A percentile compares a stretch with the other conserved stretches of the same genome.
These are phyloP conservation scores for Blepharisma japonicum DNA, from an alignment of 73 alveolate genomes.

Conservation along the genomic window DNA sequence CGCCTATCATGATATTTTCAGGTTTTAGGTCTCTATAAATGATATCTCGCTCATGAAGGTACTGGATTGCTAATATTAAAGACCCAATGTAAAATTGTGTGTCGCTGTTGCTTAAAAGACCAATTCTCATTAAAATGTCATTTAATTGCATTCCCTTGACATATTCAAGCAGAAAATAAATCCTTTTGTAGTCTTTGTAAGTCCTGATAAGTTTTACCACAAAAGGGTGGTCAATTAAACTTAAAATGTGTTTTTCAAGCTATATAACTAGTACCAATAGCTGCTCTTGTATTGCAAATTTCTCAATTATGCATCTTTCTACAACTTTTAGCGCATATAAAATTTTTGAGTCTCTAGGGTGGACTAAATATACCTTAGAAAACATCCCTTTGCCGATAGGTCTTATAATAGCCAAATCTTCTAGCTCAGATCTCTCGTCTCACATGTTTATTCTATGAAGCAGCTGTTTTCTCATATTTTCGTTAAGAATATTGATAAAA, in stretches of 20 bases:
- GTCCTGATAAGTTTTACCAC: conserved; percentile 50
- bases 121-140: conserved; percentile 53
- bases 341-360: conserved; percentile 38
- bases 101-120: conserved; percentile 43
- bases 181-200: conserved; percentile 43
- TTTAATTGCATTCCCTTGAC: conserved; percentile 54
- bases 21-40: conserved; percentile 77
- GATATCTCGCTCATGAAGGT: conserved; percentile 58
- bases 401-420: conserved; percentile 28
- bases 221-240: conserved; percentile 46
- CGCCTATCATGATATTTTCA: conserved; percentile 77
- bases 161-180: conserved; percentile 50
- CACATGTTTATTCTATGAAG: conserved; percentile 33
- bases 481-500: conserved; percentile 52
- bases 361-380: conserved; percentile 52
- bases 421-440: conserved; percentile 40
- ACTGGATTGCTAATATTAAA: conserved; percentile 50
- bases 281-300: conserved; percentile 40
- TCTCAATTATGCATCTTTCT: conserved; percentile 35
- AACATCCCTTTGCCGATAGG: conserved; percentile 52
- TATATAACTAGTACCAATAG: conserved; percentile 22
- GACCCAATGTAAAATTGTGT: conserved; percentile 49
- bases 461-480: conserved; percentile 43
- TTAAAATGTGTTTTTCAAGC: conserved; percentile 35
- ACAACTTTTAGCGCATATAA: conserved; percentile 49